Evolutionary conservation across 805 yeast species (phyloP).

Genomic region (Schizosaccharomyces japonicus): DNA sequence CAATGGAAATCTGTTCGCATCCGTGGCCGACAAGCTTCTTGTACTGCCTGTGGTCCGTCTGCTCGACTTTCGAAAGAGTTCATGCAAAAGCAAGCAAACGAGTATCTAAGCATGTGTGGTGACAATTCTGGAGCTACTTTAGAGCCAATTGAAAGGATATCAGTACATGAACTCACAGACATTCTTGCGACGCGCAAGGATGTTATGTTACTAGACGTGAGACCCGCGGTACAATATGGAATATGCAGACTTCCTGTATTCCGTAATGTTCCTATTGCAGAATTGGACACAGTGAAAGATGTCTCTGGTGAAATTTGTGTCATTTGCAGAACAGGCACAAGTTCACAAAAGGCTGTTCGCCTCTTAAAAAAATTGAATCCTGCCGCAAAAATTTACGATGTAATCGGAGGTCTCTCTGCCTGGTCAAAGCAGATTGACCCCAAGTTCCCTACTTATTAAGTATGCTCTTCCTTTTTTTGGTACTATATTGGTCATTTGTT

Average conservation of each 20-base stretch:
- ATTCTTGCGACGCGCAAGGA: conserved; percentile 11
- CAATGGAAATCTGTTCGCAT: conserved; percentile 48
- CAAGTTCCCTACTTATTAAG: conserved; percentile 36
- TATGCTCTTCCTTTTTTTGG: background rate
- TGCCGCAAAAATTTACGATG: conserved; percentile 28
- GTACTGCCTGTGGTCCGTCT: conserved; percentile 43
- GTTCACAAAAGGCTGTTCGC: conserved; percentile 56
- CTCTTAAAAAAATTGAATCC: conserved; percentile 27
- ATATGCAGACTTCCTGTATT: conserved; percentile 40
- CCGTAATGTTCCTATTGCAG: conserved; percentile 32
- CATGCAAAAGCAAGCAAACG: conserved; percentile 28
- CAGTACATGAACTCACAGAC: conserved; percentile 19
- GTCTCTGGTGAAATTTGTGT: conserved; percentile 24
- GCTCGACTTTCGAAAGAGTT: conserved; percentile 23
- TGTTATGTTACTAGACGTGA: conserved; percentile 41
- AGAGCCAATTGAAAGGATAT: conserved; percentile 23
- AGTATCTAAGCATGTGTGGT: conserved; percentile 60
- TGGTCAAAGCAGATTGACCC: conserved; percentile 45
- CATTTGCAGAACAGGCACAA: conserved; percentile 75
- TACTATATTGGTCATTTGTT: background rate
- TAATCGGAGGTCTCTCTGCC: conserved; percentile 51
- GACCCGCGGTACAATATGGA: conserved; percentile 53
- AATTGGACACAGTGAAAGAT: conserved; percentile 8
- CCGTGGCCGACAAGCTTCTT: conserved; percentile 38
- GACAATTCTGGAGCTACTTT: conserved; percentile 18